Conservation (phyloP, 2,329 filamentous ascomycete genomes). For the Cytospora piceicola region DNA sequence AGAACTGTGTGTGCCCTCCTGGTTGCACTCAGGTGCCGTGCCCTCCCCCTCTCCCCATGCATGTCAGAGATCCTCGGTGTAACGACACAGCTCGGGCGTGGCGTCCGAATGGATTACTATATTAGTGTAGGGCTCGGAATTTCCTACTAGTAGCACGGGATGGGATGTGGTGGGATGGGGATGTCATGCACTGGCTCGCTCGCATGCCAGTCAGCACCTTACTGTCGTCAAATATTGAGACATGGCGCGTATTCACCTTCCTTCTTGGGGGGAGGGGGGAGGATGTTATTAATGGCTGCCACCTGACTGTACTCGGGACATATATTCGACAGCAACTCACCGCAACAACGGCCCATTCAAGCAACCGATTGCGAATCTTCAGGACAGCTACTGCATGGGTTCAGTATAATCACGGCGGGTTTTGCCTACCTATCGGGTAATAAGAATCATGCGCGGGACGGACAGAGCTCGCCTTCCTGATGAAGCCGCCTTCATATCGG, state of each 20-base stretch:
- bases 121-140: slow-evolving; percentile 17
- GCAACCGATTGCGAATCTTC: no score
- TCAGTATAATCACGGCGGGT: not conserved
- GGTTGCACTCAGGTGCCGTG: slow-evolving; percentile 15
- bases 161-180: not conserved
- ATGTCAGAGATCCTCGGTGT: slow-evolving; percentile 23
- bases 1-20: slow-evolving; percentile 14
- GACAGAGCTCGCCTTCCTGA: not conserved
- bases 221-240: not conserved
- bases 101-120: not conserved
- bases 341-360: no score
- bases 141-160: slow-evolving; percentile 8
- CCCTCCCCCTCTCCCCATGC: not conserved
- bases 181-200: not conserved
- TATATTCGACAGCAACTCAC: no score
- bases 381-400: no score
- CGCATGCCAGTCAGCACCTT: slow-evolving; percentile 1
- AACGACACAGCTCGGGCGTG: slow-evolving; percentile 16
- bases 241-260: not conserved
- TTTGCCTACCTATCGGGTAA: not conserved
- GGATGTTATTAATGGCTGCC: not conserved
- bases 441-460: not conserved
- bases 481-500: not conserved
- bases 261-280: not conserved
- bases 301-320: no score